Evolutionary conservation across 228 moss, liverwort and hornwort species (phyloP).

Genomic region (Sphagnum magellanicum): DNA sequence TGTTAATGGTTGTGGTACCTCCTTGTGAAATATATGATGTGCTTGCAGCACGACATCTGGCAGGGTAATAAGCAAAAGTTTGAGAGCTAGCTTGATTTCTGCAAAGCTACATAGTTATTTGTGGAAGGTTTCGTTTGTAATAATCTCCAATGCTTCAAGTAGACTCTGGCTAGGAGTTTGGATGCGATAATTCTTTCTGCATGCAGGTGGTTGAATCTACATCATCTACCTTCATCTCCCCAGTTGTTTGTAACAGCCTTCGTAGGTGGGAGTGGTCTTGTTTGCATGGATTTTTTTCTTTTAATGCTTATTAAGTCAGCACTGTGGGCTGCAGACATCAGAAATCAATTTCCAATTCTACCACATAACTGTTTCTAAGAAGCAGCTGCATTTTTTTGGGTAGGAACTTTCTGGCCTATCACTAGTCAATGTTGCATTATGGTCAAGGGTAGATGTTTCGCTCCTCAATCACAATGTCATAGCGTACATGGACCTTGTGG

Average conservation of each 20-base stretch:
- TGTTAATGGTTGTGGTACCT: not conserved
- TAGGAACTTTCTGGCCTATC: slow-evolving; percentile 48
- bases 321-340: slow-evolving; percentile 55
- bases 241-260: no score
- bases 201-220: no score
- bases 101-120: no score
- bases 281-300: no score
- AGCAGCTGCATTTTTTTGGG: slow-evolving; percentile 67
- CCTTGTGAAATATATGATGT: not conserved
- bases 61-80: no score
- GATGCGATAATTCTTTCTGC: no score
- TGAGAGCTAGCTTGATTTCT: no score
- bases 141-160: no score
- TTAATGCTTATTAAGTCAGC: no score
- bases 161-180: no score
- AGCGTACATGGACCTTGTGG: slow-evolving; percentile 33
- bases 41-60: not conserved
- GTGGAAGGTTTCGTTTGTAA: no score
- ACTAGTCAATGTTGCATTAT: slow-evolving; percentile 54
- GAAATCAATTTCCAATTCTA: slow-evolving; percentile 81
- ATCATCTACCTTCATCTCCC: no score
- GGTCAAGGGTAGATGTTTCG: slow-evolving; percentile 53
- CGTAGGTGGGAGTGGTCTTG: not conserved
- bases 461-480: slow-evolving; percentile 58
- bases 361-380: slow-evolving; percentile 51